Percentiles rank a stretch among this genome's conserved stretches.
phyloP scores from a whole-genome alignment of 208 protist genomes.

The Sergeia podlipaevii region DNA sequence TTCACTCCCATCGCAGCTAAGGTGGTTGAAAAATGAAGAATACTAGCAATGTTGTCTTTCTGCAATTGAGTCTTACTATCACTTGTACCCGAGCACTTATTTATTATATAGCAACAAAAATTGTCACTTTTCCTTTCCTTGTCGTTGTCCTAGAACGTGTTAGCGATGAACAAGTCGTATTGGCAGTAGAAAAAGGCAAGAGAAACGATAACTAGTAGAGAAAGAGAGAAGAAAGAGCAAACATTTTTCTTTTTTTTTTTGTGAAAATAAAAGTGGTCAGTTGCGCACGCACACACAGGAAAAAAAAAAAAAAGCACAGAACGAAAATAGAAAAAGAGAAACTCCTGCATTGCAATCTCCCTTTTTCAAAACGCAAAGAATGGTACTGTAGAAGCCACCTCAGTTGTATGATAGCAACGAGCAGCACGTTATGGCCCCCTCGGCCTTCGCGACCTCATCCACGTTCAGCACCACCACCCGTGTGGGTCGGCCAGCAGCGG shows the following conservation, averaged over 20 bases:
- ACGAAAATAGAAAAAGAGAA: background rate
- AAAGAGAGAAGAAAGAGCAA: constrained; percentile 8
- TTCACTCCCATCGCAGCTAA: no score
- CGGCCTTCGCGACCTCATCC: constrained; percentile 54
- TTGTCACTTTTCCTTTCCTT: background rate
- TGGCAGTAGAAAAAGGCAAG: background rate
- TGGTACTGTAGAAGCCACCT: no score
- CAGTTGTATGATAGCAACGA: constrained; percentile 48
- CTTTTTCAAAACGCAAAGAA: no score
- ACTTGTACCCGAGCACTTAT: no score
- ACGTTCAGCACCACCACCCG: constrained; percentile 24
- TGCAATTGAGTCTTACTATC: no score
- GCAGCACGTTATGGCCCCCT: constrained; percentile 49
- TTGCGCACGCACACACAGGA: background rate
- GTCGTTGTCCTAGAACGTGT: no score
- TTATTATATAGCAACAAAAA: no score
- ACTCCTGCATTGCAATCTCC: no score
- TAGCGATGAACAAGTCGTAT: background rate
- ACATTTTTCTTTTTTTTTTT: no score
- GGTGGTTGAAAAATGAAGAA: no score
- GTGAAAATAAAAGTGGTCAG: no score
- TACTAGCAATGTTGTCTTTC: no score
- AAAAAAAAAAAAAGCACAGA: background rate
- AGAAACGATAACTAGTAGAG: background rate
- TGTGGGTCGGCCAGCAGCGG: constrained; percentile 22